Evolutionary conservation across 352 stramenopile genomes (phyloP).

Genomic region (Phytophthora tentaculata): DNA sequence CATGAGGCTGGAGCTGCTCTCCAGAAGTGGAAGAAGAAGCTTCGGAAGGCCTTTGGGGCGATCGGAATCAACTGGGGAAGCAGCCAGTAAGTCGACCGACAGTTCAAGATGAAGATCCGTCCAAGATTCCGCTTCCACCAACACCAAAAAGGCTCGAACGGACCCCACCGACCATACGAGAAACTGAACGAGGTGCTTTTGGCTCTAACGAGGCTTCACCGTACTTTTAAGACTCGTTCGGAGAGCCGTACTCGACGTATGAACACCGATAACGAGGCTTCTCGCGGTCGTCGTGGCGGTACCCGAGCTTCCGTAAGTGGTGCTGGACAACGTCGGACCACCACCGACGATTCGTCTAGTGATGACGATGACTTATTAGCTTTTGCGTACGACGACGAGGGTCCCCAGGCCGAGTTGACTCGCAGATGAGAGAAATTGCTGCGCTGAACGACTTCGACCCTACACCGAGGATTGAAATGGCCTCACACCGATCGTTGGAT

Average conservation of each 20-base stretch:
- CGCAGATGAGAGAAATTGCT: not conserved
- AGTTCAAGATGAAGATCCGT: not conserved
- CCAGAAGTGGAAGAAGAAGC: not conserved
- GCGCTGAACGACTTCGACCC: not conserved
- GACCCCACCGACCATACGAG: not conserved
- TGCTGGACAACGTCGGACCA: not conserved
- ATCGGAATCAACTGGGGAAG: not conserved
- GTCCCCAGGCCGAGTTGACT: not conserved
- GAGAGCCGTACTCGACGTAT: not conserved
- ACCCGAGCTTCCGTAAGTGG: not conserved
- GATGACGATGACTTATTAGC: not conserved
- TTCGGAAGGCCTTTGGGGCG: not conserved
- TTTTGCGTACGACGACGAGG: not conserved
- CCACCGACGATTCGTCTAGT: not conserved
- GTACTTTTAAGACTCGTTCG: not conserved
- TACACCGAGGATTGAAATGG: slow-evolving; percentile 2
- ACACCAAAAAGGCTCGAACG: not conserved
- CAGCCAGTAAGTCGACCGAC: not conserved
- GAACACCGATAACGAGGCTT: not conserved
- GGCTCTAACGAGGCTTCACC: not conserved
- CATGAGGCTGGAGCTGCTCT: not conserved
- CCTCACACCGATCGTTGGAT: slow-evolving; percentile 1
- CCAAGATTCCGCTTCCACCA: not conserved
- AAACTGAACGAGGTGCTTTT: too few species aligned
- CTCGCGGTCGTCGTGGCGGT: not conserved